phyloP scores from a whole-genome alignment of 2,329 filamentous ascomycete species.

The Colletotrichum sp. region DNA sequence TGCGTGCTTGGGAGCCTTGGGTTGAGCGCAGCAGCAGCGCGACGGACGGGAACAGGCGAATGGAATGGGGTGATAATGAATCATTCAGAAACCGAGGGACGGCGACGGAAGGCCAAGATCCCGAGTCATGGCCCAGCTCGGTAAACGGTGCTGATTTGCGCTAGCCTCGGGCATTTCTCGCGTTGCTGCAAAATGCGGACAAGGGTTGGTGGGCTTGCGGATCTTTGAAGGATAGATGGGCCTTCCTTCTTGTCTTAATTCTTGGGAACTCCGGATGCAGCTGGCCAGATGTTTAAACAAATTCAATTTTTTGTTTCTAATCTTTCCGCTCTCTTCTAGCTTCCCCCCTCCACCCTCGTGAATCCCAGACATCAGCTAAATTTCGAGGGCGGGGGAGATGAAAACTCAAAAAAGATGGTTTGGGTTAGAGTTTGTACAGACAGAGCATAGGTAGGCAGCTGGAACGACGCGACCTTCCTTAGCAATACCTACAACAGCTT shows the following conservation, averaged over 20 bases:
- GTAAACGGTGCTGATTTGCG: neutral
- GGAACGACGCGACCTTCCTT: neutral
- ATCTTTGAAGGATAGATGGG: neutral
- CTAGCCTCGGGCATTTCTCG: constrained; percentile 9
- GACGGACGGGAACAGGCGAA: constrained; percentile 8
- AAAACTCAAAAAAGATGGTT: neutral
- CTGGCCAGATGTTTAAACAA: neutral
- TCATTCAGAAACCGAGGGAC: constrained; percentile 4
- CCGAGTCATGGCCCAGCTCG: constrained; percentile 15
- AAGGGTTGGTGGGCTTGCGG: neutral
- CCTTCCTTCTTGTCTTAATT: neutral
- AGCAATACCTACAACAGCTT: neutral
- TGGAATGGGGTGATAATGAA: constrained; percentile 12
- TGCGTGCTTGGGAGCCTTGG: neutral
- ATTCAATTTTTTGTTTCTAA: neutral
- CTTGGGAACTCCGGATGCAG: neutral
- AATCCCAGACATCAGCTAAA: neutral
- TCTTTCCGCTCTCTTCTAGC: neutral
- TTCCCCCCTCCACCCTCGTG: neutral
- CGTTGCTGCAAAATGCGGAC: neutral
- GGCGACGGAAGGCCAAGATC: neutral
- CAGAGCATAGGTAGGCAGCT: neutral
- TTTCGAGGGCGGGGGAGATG: neutral
- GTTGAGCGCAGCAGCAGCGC: neutral
- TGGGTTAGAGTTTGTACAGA: neutral